Conservation (phyloP, 345 rosid species). For the Iberis pinnata region DNA sequence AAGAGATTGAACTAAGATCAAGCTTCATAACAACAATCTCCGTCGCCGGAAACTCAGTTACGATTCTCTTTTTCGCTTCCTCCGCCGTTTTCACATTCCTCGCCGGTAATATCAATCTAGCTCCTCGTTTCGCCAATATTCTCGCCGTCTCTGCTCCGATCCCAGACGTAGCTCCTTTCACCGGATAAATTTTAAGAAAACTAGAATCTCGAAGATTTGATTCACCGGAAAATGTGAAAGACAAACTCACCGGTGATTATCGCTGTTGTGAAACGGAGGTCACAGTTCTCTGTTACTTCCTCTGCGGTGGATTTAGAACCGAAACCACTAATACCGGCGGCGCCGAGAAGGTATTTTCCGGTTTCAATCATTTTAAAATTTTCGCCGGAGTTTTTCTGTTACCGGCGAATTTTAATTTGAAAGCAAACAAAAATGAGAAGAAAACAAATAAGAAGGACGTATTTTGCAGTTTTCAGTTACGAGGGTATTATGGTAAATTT, state of each 20-base stretch:
- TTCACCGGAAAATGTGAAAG: neutral
- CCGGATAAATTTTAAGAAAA: neutral
- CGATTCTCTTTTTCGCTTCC: conserved; percentile 56
- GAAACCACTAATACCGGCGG: conserved; percentile 69
- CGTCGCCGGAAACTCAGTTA: conserved; percentile 58
- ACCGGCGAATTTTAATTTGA: conserved; percentile 17
- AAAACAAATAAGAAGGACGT: conserved; percentile 18
- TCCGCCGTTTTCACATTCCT: conserved; percentile 73
- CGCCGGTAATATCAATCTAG: conserved; percentile 72
- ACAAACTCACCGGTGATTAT: conserved; percentile 68
- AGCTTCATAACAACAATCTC: conserved; percentile 69
- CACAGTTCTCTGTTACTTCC: conserved; percentile 53
- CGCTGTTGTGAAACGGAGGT: conserved; percentile 64
- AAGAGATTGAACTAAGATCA: conserved; percentile 82
- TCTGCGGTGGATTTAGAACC: conserved; percentile 93
- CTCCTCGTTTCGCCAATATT: conserved; percentile 71
- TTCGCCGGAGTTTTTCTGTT: conserved; percentile 3
- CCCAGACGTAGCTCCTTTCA: conserved; percentile 95
- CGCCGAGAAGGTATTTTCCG: conserved; percentile 67
- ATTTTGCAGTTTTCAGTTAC: conserved; percentile 28
- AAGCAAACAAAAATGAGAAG: conserved; percentile 1
- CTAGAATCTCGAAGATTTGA: neutral
- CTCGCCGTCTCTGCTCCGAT: conserved; percentile 96
- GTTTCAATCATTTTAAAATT: conserved; percentile 65
- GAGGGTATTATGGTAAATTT: conserved; percentile 11